phyloP scores from a whole-genome alignment of 23 red algal species.

The Gracilaria vermiculophylla region DNA sequence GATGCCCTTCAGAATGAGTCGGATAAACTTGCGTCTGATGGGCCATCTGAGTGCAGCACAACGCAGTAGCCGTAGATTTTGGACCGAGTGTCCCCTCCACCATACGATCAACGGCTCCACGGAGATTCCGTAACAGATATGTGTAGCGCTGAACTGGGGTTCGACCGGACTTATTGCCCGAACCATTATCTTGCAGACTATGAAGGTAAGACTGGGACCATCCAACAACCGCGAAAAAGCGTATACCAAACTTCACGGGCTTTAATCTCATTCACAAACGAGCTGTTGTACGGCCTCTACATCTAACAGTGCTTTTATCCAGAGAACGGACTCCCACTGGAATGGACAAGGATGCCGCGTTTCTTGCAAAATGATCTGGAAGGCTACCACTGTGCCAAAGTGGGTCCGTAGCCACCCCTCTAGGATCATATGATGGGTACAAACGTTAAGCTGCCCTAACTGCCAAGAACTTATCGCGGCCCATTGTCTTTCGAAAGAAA shows the following conservation, averaged over 20 bases:
- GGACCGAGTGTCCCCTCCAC: not conserved
- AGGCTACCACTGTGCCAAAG: not conserved
- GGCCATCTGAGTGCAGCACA: no score
- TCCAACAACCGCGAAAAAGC: not conserved
- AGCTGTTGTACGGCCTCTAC: not conserved
- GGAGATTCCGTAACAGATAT: not conserved
- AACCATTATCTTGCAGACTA: not conserved
- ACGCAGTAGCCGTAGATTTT: not conserved
- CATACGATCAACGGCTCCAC: not conserved
- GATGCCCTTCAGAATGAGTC: not conserved
- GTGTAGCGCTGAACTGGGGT: not conserved
- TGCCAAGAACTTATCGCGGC: not conserved
- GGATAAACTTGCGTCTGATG: not conserved
- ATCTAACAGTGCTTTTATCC: not conserved
- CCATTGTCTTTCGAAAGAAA: not conserved
- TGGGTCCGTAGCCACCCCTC: not conserved
- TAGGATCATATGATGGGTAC: not conserved
- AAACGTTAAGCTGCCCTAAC: not conserved
- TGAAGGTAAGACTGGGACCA: not conserved
- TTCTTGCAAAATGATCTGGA: not conserved
- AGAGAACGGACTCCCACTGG: not conserved
- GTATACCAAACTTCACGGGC: not conserved
- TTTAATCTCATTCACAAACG: not conserved
- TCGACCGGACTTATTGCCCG: not conserved
- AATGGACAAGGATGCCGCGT: not conserved